These are phyloP conservation scores for Quambalaria eucalypti DNA, from an alignment of 1,284 basidiomycete species.

Conservation along the genomic window DNA sequence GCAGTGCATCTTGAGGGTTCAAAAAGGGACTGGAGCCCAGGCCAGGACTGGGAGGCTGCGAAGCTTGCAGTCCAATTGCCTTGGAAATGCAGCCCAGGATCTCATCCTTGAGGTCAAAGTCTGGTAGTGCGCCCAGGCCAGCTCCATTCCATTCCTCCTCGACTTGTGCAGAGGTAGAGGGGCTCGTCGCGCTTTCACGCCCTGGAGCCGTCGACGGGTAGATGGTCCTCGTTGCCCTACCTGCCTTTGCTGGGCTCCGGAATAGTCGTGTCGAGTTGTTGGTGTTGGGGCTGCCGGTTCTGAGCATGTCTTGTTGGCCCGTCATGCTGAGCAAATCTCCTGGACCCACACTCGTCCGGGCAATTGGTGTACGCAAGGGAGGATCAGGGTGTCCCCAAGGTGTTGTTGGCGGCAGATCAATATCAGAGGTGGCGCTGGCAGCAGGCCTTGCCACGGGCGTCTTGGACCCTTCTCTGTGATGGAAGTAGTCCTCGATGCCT, in stretches of 20 bases:
- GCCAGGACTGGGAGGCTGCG: constrained; percentile 47
- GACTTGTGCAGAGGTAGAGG: background rate
- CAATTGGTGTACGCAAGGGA: constrained; percentile 35
- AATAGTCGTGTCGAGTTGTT: background rate
- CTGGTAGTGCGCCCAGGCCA: constrained; percentile 48
- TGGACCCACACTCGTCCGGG: constrained; percentile 44
- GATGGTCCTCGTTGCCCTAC: background rate
- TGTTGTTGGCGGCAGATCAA: constrained; percentile 19
- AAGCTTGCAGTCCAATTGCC: constrained; percentile 89
- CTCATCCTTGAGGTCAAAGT: constrained; percentile 81
- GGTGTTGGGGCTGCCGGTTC: background rate
- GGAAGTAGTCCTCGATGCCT: constrained; percentile 3
- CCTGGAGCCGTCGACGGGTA: too few species aligned
- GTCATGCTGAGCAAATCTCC: constrained; percentile 54
- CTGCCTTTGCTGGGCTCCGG: background rate
- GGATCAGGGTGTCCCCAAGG: constrained; percentile 37
- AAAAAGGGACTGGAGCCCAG: constrained; percentile 40
- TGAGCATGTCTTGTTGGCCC: constrained; percentile 12
- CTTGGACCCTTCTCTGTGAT: background rate
- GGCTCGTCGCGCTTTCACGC: too few species aligned
- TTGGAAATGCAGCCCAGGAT: constrained; percentile 96
- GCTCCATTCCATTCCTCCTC: background rate
- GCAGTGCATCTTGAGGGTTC: constrained; percentile 17
- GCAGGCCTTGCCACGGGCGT: too few species aligned
- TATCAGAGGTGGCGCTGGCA: background rate